A percentile compares a stretch with the other conserved stretches of the same genome.
phyloP scores from a whole-genome alignment of 1,284 basidiomycete genomes.

The Jaminaea rosea region DNA sequence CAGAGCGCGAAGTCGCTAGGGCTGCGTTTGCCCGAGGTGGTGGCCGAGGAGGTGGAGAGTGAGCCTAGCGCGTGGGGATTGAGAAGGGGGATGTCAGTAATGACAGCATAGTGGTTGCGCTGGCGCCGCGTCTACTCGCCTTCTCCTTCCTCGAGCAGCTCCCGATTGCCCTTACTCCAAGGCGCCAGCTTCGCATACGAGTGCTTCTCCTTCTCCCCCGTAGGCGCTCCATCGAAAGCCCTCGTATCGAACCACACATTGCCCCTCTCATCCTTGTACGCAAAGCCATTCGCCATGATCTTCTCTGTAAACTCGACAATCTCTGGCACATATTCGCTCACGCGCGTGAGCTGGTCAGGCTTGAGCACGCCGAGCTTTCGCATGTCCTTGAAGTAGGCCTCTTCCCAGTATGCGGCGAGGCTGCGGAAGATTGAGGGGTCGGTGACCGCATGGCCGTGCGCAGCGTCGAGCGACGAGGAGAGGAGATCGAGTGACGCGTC shows the following conservation, averaged over 20 bases:
- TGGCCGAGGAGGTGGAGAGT: conserved; percentile 49
- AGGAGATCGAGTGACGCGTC: conserved; percentile 41
- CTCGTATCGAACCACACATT: conserved; percentile 85
- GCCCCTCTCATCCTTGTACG: conserved; percentile 63
- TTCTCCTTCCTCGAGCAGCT: conserved; percentile 85
- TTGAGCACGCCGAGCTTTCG: conserved; percentile 69
- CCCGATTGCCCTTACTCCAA: conserved; percentile 85
- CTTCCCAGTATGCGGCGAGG: conserved; percentile 83
- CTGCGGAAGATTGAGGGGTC: conserved; percentile 79
- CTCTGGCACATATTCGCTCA: conserved; percentile 94
- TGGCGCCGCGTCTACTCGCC: conserved; percentile 51
- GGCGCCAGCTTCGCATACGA: conserved; percentile 92
- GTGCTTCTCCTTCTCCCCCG: conserved; percentile 28
- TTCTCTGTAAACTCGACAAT: conserved; percentile 79
- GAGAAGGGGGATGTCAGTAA: conserved; percentile 7
- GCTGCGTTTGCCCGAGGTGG: conserved; percentile 55
- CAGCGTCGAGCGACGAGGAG: conserved; percentile 21
- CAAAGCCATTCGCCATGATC: conserved; percentile 82
- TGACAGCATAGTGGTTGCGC: not conserved
- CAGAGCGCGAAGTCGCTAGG: conserved; percentile 86
- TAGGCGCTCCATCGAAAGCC: conserved; percentile 70
- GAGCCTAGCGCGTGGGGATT: conserved; percentile 52
- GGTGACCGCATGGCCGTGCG: conserved; percentile 62
- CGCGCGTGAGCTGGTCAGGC: conserved; percentile 84
- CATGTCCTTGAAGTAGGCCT: conserved; percentile 88